Evolutionary conservation across 2,329 filamentous ascomycete species (phyloP).

Genomic region (Zasmidium cellare): DNA sequence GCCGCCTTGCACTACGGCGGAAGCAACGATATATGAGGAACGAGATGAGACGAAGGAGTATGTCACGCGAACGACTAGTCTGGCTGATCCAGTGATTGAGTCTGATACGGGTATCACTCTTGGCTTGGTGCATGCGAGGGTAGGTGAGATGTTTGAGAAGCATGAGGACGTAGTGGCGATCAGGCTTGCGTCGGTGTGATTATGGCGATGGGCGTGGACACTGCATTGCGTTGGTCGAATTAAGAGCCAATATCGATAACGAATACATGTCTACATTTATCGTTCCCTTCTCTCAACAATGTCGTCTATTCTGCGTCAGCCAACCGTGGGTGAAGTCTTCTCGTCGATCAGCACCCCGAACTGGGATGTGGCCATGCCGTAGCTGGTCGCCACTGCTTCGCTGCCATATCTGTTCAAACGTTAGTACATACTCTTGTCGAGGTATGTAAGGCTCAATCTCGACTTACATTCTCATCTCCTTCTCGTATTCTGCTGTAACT

Average conservation of each 20-base stretch:
- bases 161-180: constrained; percentile 26
- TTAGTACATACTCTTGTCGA: too few species aligned
- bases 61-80: constrained; percentile 19
- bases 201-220: too few species aligned
- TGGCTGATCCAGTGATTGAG: constrained; percentile 17
- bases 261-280: too few species aligned
- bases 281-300: too few species aligned
- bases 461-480: constrained; percentile 39
- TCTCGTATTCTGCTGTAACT: constrained; percentile 41
- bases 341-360: constrained; percentile 37
- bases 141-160: constrained; percentile 22
- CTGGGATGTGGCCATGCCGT: constrained; percentile 44
- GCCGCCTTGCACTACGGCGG: constrained; percentile 20
- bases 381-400: constrained; percentile 58
- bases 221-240: not conserved
- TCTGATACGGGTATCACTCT: constrained; percentile 23
- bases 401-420: constrained; percentile 48
- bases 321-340: constrained; percentile 8
- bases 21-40: constrained; percentile 24
- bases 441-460: too few species aligned
- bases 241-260: too few species aligned
- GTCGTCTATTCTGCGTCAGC: not conserved
- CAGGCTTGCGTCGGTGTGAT: constrained; percentile 3
- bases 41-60: constrained; percentile 27
- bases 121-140: constrained; percentile 20